Conservation (phyloP, 768 basidiomycete genomes). For the Glaciozyma martinii region DNA sequence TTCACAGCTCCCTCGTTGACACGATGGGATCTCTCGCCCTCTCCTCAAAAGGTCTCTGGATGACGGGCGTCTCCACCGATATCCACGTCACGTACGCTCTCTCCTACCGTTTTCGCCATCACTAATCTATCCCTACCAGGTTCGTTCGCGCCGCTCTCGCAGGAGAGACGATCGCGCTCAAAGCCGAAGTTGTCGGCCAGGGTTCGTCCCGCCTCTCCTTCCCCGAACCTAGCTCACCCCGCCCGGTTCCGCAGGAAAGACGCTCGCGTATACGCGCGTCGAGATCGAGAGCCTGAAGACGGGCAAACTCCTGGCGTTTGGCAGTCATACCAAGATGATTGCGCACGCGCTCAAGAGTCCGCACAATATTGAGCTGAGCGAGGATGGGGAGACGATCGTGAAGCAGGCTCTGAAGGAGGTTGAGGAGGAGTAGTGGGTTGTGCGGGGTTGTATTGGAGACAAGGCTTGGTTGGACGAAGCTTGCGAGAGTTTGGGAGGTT, state of each 20-base stretch:
- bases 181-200: conserved; percentile 24
- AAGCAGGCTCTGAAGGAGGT: neutral
- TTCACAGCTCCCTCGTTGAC: conserved; percentile 21
- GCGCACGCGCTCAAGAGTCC: conserved; percentile 21
- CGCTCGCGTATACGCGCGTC: conserved; percentile 30
- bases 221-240: neutral
- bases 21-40: conserved; percentile 32
- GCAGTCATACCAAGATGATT: conserved; percentile 34
- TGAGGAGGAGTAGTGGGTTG: neutral
- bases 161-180: conserved; percentile 21
- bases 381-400: conserved; percentile 27
- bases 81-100: conserved; percentile 18
- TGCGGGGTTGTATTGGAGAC: no score
- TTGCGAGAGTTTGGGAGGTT: neutral
- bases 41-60: conserved; percentile 26
- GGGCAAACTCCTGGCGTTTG: conserved; percentile 31
- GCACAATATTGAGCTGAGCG: conserved; percentile 29
- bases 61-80: conserved; percentile 24
- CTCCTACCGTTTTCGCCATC: no score
- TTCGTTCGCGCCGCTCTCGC: conserved; percentile 30
- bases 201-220: conserved; percentile 1
- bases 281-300: conserved; percentile 18
- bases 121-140: neutral
- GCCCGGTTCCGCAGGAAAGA: conserved; percentile 18
- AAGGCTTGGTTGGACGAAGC: neutral